Evolutionary conservation across 257 asterid genomes (phyloP).

Genomic region (Nicotiana obtusifolia): DNA sequence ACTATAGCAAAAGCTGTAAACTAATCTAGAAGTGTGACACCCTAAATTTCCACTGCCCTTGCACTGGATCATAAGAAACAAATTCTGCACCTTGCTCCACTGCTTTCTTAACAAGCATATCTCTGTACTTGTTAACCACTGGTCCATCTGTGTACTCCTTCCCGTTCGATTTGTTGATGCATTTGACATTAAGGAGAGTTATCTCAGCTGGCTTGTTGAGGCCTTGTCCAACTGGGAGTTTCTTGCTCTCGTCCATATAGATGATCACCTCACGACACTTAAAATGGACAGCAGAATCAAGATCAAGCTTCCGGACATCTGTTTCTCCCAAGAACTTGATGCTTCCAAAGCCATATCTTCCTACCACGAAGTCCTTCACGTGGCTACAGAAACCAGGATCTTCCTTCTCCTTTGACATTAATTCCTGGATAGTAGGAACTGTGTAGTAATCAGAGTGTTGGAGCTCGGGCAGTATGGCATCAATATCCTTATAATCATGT

Average conservation of each 20-base stretch:
- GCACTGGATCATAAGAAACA: slow-evolving; percentile 56
- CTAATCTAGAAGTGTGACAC: slow-evolving; percentile 47
- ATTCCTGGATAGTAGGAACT: slow-evolving; percentile 23
- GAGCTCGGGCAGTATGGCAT: slow-evolving; percentile 20
- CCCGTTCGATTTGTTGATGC: slow-evolving; percentile 54
- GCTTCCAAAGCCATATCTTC: slow-evolving; percentile 64
- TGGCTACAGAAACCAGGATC: slow-evolving; percentile 62
- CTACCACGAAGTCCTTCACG: slow-evolving; percentile 76
- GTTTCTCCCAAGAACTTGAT: slow-evolving; percentile 83
- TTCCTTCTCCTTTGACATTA: slow-evolving; percentile 62
- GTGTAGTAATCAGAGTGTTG: slow-evolving; percentile 19
- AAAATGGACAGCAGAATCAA: slow-evolving; percentile 64
- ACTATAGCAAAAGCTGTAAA: not conserved
- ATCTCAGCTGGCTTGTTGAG: slow-evolving; percentile 81
- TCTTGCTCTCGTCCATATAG: slow-evolving; percentile 67
- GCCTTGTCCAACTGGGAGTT: slow-evolving; percentile 74
- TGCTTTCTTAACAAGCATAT: slow-evolving; percentile 60
- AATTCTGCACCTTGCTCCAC: slow-evolving; percentile 74
- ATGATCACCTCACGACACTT: slow-evolving; percentile 54
- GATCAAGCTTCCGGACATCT: slow-evolving; percentile 69
- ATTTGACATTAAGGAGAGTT: slow-evolving; percentile 68
- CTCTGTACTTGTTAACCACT: slow-evolving; percentile 48
- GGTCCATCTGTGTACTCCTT: slow-evolving; percentile 53
- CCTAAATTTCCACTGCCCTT: slow-evolving; percentile 80
- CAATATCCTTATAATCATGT: slow-evolving; percentile 7